These are phyloP conservation scores for Centaurea solstitialis DNA, from an alignment of 129 eudicot species.

Conservation along the genomic window DNA sequence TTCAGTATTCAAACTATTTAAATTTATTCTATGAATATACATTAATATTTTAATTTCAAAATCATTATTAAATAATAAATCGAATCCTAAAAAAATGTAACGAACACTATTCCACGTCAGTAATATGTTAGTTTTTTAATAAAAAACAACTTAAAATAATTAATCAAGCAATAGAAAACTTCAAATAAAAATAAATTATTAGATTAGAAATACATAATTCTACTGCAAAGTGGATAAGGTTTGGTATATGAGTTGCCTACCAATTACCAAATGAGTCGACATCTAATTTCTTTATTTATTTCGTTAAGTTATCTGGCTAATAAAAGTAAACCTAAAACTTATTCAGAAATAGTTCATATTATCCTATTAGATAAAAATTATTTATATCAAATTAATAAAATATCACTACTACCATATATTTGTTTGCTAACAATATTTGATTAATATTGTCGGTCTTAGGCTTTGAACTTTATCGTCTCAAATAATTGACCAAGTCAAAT, in stretches of 20 bases:
- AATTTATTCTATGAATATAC: too few species aligned
- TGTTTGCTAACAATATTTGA: not conserved
- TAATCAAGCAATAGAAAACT: not conserved
- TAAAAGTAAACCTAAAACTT: conserved; percentile 5
- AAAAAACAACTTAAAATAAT: too few species aligned
- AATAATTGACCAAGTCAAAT: not conserved
- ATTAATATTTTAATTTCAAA: too few species aligned
- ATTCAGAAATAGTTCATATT: not conserved
- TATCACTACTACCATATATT: not conserved
- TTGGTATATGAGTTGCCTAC: conserved; percentile 28
- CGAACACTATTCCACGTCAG: too few species aligned
- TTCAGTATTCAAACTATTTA: too few species aligned
- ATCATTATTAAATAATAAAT: too few species aligned
- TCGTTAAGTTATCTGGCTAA: not conserved
- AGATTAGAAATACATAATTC: not conserved
- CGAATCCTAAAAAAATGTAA: too few species aligned
- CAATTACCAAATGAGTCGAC: conserved; percentile 16
- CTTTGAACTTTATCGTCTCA: not conserved
- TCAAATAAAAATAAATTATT: not conserved
- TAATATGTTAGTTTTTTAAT: too few species aligned
- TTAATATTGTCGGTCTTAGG: not conserved
- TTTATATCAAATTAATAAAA: not conserved
- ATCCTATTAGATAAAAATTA: not conserved
- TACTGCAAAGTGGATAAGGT: conserved; percentile 20
- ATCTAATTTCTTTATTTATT: conserved; percentile 13